Base-by-base conservation (phyloP, 2,329 filamentous ascomycete genomes). In the Fusarium multiceps region DNA sequence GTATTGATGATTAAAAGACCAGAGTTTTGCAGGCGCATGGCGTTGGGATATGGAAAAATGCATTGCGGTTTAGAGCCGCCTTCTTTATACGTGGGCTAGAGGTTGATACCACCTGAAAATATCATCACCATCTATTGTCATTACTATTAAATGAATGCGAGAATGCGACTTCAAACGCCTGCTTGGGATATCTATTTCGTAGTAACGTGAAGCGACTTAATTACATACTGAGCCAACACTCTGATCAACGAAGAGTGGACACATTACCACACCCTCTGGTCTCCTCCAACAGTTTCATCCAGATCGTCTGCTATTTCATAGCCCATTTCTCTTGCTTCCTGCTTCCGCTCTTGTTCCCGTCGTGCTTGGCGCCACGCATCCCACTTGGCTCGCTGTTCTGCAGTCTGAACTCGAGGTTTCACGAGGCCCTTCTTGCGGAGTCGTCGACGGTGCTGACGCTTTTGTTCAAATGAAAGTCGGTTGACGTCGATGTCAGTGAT, bases 1-100 rank as follows among this genome's bases (percentile, higher is more conserved):
- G 92, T 0, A 89, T 94, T 72, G 87, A 88, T 10, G 89, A 92
- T 72, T 90, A 80, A 84, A 62, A 20, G 57, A 23, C 41, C 42
- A 23, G 62, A 45, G n/a, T 66, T 53, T 66, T 55, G 34, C 37
- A 58, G 65, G 73, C 72, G 68, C 69, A 74, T 57, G 74, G 72
- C 74, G 73, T 77, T 76, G 55, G 71, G 66, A 63, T 48, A 67
- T 55, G 54, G 61, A 54, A 62, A 72, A 71, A 63, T 68, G 41
- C 51, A 62, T 46, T 57, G 32, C 58, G 55, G 53, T 46, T 43
- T 59, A 47, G 55, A 45, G 25, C 55, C 48, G 27, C 14, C n/a
- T 66, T 54, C 41, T 69, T 59, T 58, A 42, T 66, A 54, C 21
- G 60, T 61, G 55, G 63, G 61, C 59, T 63, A 57, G 60, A 71